These are phyloP conservation scores for Gnomoniopsis sp. DNA, from an alignment of 2,329 filamentous ascomycete species.

Conservation along the genomic window DNA sequence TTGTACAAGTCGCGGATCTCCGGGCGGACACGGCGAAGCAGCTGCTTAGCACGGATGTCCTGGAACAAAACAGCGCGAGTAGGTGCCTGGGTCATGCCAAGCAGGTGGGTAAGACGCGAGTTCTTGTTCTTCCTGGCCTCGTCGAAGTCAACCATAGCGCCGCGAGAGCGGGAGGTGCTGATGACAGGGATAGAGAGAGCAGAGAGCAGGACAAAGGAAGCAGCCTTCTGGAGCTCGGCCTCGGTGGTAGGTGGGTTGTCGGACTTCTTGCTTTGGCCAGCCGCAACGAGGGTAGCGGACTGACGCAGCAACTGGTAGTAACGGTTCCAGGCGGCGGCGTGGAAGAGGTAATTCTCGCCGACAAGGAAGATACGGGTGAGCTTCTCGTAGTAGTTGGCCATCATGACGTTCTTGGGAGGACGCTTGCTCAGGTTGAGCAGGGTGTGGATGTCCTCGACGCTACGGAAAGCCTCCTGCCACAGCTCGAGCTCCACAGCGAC, in stretches of 20 bases:
- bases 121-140: constrained; percentile 99
- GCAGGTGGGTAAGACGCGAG: constrained; percentile 88
- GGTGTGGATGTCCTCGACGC: constrained; percentile 97
- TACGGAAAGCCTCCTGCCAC: constrained; percentile 99
- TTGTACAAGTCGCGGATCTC: constrained; percentile 98
- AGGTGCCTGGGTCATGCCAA: constrained; percentile 87
- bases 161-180: constrained; percentile 93
- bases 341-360: constrained; percentile 99
- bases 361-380: constrained; percentile 97
- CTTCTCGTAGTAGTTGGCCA: constrained; percentile 99
- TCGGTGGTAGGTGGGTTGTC: constrained; percentile 91
- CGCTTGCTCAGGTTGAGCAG: constrained; percentile 97
- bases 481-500: constrained; percentile 96
- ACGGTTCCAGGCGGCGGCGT: constrained; percentile 93
- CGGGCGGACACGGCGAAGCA: constrained; percentile 85
- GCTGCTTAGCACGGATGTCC: constrained; percentile 90
- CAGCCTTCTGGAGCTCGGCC: constrained; percentile 86
- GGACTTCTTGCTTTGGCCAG: constrained; percentile 85
- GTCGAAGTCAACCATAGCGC: constrained; percentile 93
- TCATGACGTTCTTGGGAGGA: constrained; percentile 98
- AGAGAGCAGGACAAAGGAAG: constrained; percentile 92
- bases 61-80: constrained; percentile 91
- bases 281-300: constrained; percentile 77
- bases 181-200: constrained; percentile 98
- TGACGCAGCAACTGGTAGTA: constrained; percentile 97